Conservation (phyloP, 2,329 filamentous ascomycete species). For the Colletotrichum sublineola region DNA sequence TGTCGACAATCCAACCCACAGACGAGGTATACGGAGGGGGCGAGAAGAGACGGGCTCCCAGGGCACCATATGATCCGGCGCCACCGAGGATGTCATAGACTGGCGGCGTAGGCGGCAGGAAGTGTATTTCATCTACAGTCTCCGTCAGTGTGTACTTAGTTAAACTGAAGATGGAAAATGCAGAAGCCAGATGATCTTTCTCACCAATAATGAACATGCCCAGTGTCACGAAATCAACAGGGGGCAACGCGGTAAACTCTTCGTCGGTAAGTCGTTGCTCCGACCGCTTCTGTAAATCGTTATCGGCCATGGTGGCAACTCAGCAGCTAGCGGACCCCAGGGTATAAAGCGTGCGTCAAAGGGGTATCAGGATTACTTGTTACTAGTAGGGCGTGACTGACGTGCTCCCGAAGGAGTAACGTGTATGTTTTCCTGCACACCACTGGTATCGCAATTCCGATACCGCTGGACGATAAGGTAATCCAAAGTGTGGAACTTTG, state of each 20-base stretch:
- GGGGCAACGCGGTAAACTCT: constrained; percentile 47
- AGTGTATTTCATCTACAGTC: constrained; percentile 91
- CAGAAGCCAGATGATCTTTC: constrained; percentile 42
- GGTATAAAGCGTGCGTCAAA: neutral
- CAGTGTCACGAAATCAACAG: constrained; percentile 76
- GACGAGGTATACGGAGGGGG: constrained; percentile 73
- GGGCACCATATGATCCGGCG: constrained; percentile 85
- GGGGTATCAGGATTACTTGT: neutral
- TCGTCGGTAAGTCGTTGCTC: constrained; percentile 43
- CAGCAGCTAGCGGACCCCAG: neutral
- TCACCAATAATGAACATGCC: constrained; percentile 82
- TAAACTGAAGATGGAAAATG: neutral
- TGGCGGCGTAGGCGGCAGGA: constrained; percentile 75
- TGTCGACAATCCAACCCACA: constrained; percentile 92
- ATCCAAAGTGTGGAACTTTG: neutral
- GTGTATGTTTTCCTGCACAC: neutral
- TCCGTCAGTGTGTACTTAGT: neutral
- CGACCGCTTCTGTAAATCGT: constrained; percentile 3
- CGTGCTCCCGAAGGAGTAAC: neutral
- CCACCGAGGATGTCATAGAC: constrained; percentile 87
- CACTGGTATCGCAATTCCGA: neutral
- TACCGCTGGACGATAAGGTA: neutral
- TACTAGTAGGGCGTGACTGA: neutral
- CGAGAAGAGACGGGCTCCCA: constrained; percentile 91
- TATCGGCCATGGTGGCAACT: constrained; percentile 19